Conservation (phyloP, 1,284 basidiomycete genomes). For the Ustilago cynodontis region DNA sequence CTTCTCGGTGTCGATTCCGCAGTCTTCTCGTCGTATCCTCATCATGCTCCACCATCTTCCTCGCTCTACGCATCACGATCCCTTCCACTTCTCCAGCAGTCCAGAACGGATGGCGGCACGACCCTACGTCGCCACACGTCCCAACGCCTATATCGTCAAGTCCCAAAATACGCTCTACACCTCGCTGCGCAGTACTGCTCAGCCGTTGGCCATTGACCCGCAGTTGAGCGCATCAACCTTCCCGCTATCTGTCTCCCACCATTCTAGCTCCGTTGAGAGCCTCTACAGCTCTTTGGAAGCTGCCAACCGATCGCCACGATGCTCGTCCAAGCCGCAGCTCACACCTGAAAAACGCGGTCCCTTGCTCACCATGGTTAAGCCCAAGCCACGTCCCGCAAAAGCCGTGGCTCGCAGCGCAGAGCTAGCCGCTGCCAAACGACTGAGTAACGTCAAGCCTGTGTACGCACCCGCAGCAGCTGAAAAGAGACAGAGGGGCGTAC, state of each 20-base stretch:
- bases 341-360: background rate
- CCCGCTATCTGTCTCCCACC: background rate
- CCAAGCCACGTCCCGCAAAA: constrained; percentile 25
- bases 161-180: constrained; percentile 31
- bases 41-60: constrained; percentile 30
- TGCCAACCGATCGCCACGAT: constrained; percentile 23
- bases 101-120: constrained; percentile 16
- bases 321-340: constrained; percentile 30
- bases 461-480: constrained; percentile 2
- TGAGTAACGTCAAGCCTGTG: constrained; percentile 4
- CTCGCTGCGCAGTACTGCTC: constrained; percentile 27
- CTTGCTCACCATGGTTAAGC: constrained; percentile 40
- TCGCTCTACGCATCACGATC: constrained; percentile 21
- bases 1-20: constrained; percentile 1
- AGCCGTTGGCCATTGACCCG: constrained; percentile 2
- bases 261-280: constrained; percentile 3
- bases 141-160: constrained; percentile 37
- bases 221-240: constrained; percentile 1
- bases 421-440: constrained; percentile 13
- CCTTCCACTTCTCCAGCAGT: constrained; percentile 42
- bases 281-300: constrained; percentile 36
- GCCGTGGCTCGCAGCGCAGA: constrained; percentile 19
- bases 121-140: constrained; percentile 41
- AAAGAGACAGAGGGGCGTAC: constrained; percentile 15
- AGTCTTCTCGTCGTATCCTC: background rate